Percentiles rank a stretch among this genome's conserved stretches.
Conservation (phyloP, 148 eudicot genomes). For the Rhododendron simsii region DNA sequence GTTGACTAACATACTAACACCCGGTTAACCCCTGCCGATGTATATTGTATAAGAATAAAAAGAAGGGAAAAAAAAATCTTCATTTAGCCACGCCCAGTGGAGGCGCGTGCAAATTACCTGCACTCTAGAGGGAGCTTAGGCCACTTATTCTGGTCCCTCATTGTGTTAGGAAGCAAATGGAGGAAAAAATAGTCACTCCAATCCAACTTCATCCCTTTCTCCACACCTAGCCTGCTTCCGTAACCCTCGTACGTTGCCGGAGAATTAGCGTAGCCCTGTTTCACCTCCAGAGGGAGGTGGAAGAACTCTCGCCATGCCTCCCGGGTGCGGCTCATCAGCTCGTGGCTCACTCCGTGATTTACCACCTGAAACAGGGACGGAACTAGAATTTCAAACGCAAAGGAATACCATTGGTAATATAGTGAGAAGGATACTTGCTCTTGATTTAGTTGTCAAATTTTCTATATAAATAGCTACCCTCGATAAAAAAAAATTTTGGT, state of each 20-base stretch:
- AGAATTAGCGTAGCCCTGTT: constrained; percentile 35
- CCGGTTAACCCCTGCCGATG: no score
- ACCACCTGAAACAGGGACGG: constrained; percentile 23
- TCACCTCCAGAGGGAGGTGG: constrained; percentile 32
- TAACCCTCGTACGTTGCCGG: constrained; percentile 50
- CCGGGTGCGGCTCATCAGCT: constrained; percentile 26
- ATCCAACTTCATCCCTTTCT: constrained; percentile 33
- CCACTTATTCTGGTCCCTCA: constrained; percentile 43
- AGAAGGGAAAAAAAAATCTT: background rate
- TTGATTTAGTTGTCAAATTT: no score
- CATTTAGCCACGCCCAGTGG: background rate
- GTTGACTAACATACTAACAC: no score
- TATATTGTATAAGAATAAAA: background rate
- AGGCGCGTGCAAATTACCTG: constrained; percentile 26
- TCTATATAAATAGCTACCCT: no score
- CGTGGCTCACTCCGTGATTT: constrained; percentile 43
- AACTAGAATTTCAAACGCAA: background rate
- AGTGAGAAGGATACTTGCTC: no score
- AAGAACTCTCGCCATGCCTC: constrained; percentile 47
- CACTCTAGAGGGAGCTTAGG: constrained; percentile 27
- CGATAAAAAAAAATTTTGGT: background rate
- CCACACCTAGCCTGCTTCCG: constrained; percentile 50
- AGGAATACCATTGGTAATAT: no score
- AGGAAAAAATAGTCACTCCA: constrained; percentile 56
- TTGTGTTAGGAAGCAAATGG: constrained; percentile 24